Conservation (phyloP, 2,329 filamentous ascomycete genomes). For the Sclerotinia subarctica region DNA sequence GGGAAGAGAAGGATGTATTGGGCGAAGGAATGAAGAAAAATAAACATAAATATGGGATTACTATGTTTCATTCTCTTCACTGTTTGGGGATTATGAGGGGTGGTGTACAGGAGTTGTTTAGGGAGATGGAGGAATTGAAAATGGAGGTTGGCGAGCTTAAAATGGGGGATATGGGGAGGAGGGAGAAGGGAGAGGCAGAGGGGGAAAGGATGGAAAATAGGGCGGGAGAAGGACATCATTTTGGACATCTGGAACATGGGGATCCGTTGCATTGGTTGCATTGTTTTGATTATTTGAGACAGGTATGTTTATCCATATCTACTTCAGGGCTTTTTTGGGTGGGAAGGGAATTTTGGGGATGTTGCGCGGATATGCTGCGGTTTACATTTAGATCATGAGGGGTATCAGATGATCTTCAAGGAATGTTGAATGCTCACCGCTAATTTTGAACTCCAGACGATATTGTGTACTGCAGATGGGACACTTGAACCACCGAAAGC, state of each 20-base stretch:
- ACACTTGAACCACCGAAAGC: conserved; percentile 15
- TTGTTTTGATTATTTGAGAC: conserved; percentile 23
- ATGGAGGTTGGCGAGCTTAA: not conserved
- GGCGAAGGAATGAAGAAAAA: not conserved
- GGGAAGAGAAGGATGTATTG: not conserved
- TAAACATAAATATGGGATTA: conserved; percentile 8
- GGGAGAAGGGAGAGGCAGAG: not conserved
- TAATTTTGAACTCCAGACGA: not conserved
- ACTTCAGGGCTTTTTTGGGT: not conserved
- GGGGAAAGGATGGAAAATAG: not conserved
- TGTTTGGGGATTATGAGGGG: conserved; percentile 18
- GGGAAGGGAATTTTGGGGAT: not conserved
- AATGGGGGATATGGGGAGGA: not conserved
- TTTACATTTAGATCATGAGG: not conserved
- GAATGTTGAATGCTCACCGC: not conserved
- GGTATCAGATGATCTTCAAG: not conserved
- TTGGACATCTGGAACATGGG: conserved; percentile 12
- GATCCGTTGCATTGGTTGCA: conserved; percentile 20
- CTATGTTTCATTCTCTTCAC: conserved; percentile 18
- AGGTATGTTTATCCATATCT: conserved; percentile 6
- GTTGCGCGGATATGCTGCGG: too few relatives aligned
- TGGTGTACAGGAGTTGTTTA: conserved; percentile 11
- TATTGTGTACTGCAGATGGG: conserved; percentile 15
- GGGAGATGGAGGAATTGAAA: conserved; percentile 11
- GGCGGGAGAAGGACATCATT: not conserved